Conservation (phyloP, 768 basidiomycete genomes). For the Termitomyces sp. region DNA sequence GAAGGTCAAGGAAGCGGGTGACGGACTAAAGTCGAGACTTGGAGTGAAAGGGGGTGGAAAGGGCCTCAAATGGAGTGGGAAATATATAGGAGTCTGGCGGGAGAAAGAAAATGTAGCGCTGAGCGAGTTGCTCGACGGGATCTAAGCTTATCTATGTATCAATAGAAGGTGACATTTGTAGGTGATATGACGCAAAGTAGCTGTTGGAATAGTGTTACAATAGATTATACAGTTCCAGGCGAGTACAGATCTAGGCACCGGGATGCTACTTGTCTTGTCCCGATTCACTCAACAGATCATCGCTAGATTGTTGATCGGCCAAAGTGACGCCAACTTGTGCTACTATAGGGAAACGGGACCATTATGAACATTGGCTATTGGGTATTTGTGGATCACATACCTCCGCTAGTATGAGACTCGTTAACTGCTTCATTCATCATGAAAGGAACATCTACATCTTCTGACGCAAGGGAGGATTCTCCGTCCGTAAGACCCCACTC, state of each 20-base stretch:
- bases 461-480: constrained; percentile 31
- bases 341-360: not conserved
- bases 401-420: constrained; percentile 9
- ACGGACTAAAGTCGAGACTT: constrained; percentile 53
- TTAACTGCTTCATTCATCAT: constrained; percentile 17
- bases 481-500: constrained; percentile 46
- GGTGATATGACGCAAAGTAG: not conserved
- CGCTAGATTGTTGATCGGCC: constrained; percentile 3
- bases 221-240: constrained; percentile 6
- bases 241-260: not conserved
- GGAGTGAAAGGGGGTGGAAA: constrained; percentile 78
- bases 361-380: not conserved
- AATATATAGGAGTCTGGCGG: constrained; percentile 65
- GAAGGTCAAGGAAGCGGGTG: constrained; percentile 57
- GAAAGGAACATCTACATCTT: constrained; percentile 19
- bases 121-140: constrained; percentile 35
- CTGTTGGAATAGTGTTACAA: constrained; percentile 12
- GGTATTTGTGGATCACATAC: constrained; percentile 17
- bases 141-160: constrained; percentile 18
- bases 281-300: constrained; percentile 5
- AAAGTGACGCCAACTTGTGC: constrained; percentile 7
- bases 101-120: constrained; percentile 42
- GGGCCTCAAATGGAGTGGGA: constrained; percentile 75
- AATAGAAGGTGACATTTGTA: not conserved
- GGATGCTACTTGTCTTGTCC: constrained; percentile 11